Base-by-base conservation (phyloP, 169 alveolate genomes). In the Eimeria necatrix region DNA sequence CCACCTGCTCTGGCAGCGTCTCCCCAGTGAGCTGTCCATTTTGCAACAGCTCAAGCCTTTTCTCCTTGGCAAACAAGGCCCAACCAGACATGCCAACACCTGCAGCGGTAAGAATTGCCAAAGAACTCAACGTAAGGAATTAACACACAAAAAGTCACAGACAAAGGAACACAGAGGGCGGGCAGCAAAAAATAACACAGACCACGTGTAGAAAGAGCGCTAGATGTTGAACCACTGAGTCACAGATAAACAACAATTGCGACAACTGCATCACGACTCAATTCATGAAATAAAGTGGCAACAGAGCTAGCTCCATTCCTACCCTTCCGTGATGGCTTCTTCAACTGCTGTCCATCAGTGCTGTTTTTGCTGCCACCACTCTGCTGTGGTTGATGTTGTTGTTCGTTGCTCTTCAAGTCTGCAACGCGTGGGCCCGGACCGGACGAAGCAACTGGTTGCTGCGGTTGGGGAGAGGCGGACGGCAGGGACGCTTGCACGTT, bases 31-130 rank as follows among this genome's bases (percentile, higher is more conserved):
- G 90, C 61, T 26, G 46, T 8, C 95, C 95, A 49, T n/a, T 60
- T 68, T 90, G 95, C 71, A 53, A n/a, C 49, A 90, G 61, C 81
- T 90, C 95, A 12, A 68, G 64, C 48, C 95, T 59, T 46, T 90
- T 90, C 81, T 90, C 95, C 53, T 90, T 90, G 64, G 95, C 89
- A 76, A 90, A 90, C 26, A 90, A 68, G 26, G 95, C 95, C 95
- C 95, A 90, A 61, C 95, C 95, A 10, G 90, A 73, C 95, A 90
- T 90, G 53, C 95, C 95, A 51, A 90, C 78, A 16, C 95, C 95
- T 60, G 70, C 32, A 80, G 70, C 32, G 20, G 53, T 71, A 16
- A n/a, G 48, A 51, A 6, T 6, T 20, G 70, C 68, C 46, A 22
- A 7, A 49, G 68, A 56, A 18, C 12, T 10, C 41, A 32, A 32